Evolutionary conservation across 805 yeast species (phyloP).

Genomic region (Phaffomyces thermotolerans): DNA sequence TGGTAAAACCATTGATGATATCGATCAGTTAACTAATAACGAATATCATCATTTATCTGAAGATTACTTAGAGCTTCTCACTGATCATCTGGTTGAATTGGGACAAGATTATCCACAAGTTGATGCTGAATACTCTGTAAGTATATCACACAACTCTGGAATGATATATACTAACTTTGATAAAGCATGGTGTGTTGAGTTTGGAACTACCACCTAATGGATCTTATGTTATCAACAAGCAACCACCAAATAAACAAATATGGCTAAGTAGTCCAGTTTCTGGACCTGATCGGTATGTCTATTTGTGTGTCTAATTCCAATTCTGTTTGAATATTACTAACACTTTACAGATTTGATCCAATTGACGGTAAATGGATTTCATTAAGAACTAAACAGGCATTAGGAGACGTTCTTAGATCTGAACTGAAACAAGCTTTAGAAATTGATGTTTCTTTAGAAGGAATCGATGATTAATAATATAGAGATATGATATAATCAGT

Average conservation of each 20-base stretch:
- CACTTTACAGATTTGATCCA: conserved; percentile 49
- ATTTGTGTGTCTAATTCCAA: too few relatives aligned
- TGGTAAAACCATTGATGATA: conserved; percentile 50
- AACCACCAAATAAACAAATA: conserved; percentile 94
- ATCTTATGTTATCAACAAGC: conserved; percentile 88
- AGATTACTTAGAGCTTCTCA: conserved; percentile 58
- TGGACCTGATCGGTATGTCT: conserved; percentile 63
- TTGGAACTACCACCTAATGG: conserved; percentile 66
- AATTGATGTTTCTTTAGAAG: conserved; percentile 17
- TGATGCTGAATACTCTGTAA: conserved; percentile 63
- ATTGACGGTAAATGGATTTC: conserved; percentile 74
- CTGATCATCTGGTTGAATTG: conserved; percentile 60
- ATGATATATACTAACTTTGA: conserved; percentile 1
- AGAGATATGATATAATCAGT: too few relatives aligned
- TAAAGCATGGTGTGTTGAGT: conserved; percentile 74
- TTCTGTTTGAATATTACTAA: conserved; percentile 1
- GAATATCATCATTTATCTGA: conserved; percentile 64
- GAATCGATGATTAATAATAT: conserved; percentile 10
- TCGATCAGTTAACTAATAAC: conserved; percentile 38
- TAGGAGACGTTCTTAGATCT: conserved; percentile 40
- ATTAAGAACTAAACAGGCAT: conserved; percentile 51
- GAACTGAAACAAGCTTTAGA: conserved; percentile 39
- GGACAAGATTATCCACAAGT: conserved; percentile 55
- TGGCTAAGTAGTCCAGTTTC: conserved; percentile 93
- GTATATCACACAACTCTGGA: conserved; percentile 12